Evolutionary conservation across 1,139 yeast species (phyloP), one percentile per base, ranked within the genome.

Genomic region (Meyerozyma guilliermondii): DNA sequence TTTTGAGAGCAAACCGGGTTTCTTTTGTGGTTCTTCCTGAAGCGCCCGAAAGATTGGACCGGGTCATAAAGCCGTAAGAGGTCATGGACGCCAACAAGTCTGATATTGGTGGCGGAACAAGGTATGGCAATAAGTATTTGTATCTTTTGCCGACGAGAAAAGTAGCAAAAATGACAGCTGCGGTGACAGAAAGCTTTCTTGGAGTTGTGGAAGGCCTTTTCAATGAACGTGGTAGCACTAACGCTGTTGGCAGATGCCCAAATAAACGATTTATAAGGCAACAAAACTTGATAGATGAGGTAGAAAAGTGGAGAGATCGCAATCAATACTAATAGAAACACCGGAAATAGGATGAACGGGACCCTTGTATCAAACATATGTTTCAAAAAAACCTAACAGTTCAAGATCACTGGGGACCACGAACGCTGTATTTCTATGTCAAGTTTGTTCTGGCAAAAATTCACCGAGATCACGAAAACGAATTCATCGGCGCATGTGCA

Each of bases 1-100:
- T 70, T 40, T 66, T 66, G 48, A 70, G 50, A 18, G 80, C 81
- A 48, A 67, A 66, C 36, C 57, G 58, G 31, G 56, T 55, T 45
- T 66, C 68, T 39, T 58, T 59, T 18, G 36, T 18, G 24, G 24
- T 9, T 20, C 24, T 33, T 11, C 10, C 3, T 2, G 13, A 18
- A 18, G 24, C 36, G 13, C 24, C 37, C 14, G 43, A 37, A 9
- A 33, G 37, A 8, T 22, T 34, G 16, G 40, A 30, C 23, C 34
- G 35, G 3, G 23, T 37, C 38, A 30, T 33, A 17, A 31, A 39
- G 35, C 36, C 39, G 22, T 29, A 37, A 3, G 44, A 16, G 24
- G 37, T 39, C 44, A 42, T 42, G 37, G 30, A 9, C 5, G 37
- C 24, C 16, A 39, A 26, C 7, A 42, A 7, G 7, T 27, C 31